Base-by-base conservation (phyloP, 2,329 filamentous ascomycete species). In the Bipolaris bicolor region DNA sequence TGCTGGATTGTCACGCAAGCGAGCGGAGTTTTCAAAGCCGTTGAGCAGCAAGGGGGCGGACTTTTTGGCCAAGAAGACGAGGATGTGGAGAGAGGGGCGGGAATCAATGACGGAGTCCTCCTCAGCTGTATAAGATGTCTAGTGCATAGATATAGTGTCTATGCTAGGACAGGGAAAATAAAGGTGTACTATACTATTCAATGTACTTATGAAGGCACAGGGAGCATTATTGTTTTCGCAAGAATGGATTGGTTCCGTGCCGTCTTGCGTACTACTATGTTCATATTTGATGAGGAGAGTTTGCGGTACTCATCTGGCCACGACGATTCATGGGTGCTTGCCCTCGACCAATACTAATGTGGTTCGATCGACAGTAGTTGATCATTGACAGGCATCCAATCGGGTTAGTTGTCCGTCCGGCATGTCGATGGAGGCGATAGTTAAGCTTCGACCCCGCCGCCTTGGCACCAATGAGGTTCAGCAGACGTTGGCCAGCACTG, bases 11-110 rank as follows among this genome's bases (percentile, higher is more conserved):
- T 51, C 49, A 13, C 40, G 58, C n/a, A 37, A 47, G 13, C 48
- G 49, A 39, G 49, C 47, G 13, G 43, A 52, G 20, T 55, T 61
- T 36, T 58, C 51, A 16, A 59, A 55, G 39, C 55, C 57, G 3
- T 26, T 64, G 22, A 58, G 54, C n/a, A 54, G 47, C 22, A 63
- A 58, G 44, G 57, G 46, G 18, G 54, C 57, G 5, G 45, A 22
- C 5, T 60, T 55, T 31, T 49, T 64, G 48, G 40, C 49, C 2
- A 60, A 51, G 41, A 54, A 43, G 48, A 54, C 51, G 5, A 37
- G 39, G 11, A 18, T 53, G 36, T 53, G 37, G 53, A 20, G 33
- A 6, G 49, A 54, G 20, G 20, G 46, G 49, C 33, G 46, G 16
- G 33, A 36, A 2, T 20, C 43, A 37, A 26, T 34, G 5, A 40